Conservation (phyloP, 768 basidiomycete genomes). For the Xerocomellus amylosporus region DNA sequence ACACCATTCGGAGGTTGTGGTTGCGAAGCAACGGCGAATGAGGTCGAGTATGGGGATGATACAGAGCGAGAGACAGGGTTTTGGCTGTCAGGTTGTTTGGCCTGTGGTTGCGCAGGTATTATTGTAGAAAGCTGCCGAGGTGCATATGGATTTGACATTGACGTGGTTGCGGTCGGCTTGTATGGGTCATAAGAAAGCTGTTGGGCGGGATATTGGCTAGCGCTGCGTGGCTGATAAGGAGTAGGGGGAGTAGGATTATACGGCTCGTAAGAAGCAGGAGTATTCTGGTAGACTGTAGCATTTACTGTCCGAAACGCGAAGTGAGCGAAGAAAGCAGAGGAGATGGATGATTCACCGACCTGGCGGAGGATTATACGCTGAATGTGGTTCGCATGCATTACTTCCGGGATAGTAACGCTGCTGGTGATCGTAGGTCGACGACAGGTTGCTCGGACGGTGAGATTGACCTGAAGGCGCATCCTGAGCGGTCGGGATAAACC, state of each 20-base stretch:
- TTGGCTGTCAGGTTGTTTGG: slow-evolving; percentile 35
- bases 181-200: slow-evolving; percentile 36
- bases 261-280: slow-evolving; percentile 24
- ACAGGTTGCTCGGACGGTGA: slow-evolving; percentile 9
- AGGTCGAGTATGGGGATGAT: slow-evolving; percentile 24
- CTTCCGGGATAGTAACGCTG: slow-evolving; percentile 34
- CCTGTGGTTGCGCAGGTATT: slow-evolving; percentile 18
- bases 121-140: slow-evolving; percentile 11
- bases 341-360: slow-evolving; percentile 20
- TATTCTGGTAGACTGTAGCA: slow-evolving; percentile 10
- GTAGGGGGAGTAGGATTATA: slow-evolving; percentile 20
- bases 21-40: slow-evolving; percentile 13
- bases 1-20: slow-evolving; percentile 19
- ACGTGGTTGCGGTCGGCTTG: slow-evolving; percentile 24
- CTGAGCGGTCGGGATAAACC: slow-evolving; percentile 25
- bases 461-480: slow-evolving; percentile 13
- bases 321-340: neutral
- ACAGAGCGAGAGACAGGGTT: slow-evolving; percentile 23
- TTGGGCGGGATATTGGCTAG: slow-evolving; percentile 16
- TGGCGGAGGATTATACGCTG: slow-evolving; percentile 14
- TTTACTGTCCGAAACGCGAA: slow-evolving; percentile 10
- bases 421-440: slow-evolving; percentile 26
- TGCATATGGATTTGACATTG: slow-evolving; percentile 23
- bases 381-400: slow-evolving; percentile 25
- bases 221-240: slow-evolving; percentile 15